Evolutionary conservation across 371 early-diverging fungal genomes (phyloP).

Genomic region (Dichotomocladium elegans): DNA sequence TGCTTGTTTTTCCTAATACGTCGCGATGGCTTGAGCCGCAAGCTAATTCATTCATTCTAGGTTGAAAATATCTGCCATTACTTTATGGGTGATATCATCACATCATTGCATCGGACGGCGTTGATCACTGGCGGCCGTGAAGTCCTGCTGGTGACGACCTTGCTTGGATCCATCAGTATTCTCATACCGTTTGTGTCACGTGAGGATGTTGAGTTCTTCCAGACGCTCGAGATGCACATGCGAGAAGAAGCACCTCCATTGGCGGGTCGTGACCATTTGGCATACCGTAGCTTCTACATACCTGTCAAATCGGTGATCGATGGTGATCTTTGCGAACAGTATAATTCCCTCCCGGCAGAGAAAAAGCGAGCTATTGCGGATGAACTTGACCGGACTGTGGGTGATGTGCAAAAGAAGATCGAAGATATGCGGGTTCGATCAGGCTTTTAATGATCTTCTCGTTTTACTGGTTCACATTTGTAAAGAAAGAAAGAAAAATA

Average conservation of each 20-base stretch:
- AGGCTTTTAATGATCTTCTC: slow-evolving; percentile 38
- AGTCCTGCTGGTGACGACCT: slow-evolving; percentile 79
- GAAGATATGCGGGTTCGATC: slow-evolving; percentile 78
- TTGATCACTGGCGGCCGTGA: slow-evolving; percentile 86
- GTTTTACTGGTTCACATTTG: neutral
- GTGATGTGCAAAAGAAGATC: slow-evolving; percentile 89
- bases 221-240: slow-evolving; percentile 88
- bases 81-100: slow-evolving; percentile 85
- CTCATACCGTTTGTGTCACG: slow-evolving; percentile 84
- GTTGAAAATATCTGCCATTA: slow-evolving; percentile 67
- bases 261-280: slow-evolving; percentile 87
- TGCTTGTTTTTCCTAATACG: too few relatives aligned
- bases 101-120: slow-evolving; percentile 71
- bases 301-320: slow-evolving; percentile 89
- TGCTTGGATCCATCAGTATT: slow-evolving; percentile 81
- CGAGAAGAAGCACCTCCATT: slow-evolving; percentile 73
- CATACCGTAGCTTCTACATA: slow-evolving; percentile 75
- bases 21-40: too few relatives aligned
- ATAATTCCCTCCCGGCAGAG: slow-evolving; percentile 62
- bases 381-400: slow-evolving; percentile 81
- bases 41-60: slow-evolving; percentile 14
- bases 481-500: neutral
- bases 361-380: slow-evolving; percentile 79
- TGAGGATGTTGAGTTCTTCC: slow-evolving; percentile 93
- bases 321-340: slow-evolving; percentile 92